Conservation (phyloP, 2,329 filamentous ascomycete genomes). For the Epichloe scottii region DNA sequence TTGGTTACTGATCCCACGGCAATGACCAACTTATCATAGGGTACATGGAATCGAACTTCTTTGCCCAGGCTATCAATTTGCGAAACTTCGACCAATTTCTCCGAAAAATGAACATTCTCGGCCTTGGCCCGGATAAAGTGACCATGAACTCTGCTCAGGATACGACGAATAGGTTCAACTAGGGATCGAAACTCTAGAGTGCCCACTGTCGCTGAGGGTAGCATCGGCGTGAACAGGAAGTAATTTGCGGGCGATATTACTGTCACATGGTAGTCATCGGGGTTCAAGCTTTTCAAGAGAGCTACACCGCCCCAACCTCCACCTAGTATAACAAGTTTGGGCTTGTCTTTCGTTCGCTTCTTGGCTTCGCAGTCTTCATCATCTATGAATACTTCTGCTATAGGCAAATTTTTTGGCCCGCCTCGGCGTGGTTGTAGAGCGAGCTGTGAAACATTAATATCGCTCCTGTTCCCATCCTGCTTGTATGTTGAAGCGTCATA, state of each 20-base stretch:
- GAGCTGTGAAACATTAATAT: slow-evolving; percentile 73
- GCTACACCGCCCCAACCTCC: slow-evolving; percentile 94
- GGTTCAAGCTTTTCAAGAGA: slow-evolving; percentile 76
- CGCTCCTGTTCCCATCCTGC: slow-evolving; percentile 50
- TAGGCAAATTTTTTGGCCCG: slow-evolving; percentile 89
- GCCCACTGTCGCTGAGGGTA: slow-evolving; percentile 91
- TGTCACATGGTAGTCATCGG: slow-evolving; percentile 90
- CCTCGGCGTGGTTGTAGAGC: slow-evolving; percentile 72
- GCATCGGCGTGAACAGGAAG: slow-evolving; percentile 96
- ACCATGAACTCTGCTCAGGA: slow-evolving; percentile 64
- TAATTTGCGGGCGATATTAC: slow-evolving; percentile 92
- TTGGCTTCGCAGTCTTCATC: slow-evolving; percentile 70
- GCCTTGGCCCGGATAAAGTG: slow-evolving; percentile 85
- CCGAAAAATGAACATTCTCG: slow-evolving; percentile 80
- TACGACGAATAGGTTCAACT: slow-evolving; percentile 83
- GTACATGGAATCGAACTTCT: slow-evolving; percentile 78
- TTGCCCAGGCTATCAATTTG: slow-evolving; percentile 59
- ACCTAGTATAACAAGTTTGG: slow-evolving; percentile 80
- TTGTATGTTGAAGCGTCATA: slow-evolving; percentile 91
- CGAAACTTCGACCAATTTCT: slow-evolving; percentile 80
- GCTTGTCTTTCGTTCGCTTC: slow-evolving; percentile 68
- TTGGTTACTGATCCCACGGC: slow-evolving; percentile 89
- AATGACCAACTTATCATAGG: slow-evolving; percentile 92
- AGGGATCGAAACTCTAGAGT: slow-evolving; percentile 84
- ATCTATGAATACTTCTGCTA: slow-evolving; percentile 76